Evolutionary conservation across 495 filamentous ascomycete genomes (phyloP), one percentile per base, ranked within the genome.

Genomic region (Eremomyces bilateralis): DNA sequence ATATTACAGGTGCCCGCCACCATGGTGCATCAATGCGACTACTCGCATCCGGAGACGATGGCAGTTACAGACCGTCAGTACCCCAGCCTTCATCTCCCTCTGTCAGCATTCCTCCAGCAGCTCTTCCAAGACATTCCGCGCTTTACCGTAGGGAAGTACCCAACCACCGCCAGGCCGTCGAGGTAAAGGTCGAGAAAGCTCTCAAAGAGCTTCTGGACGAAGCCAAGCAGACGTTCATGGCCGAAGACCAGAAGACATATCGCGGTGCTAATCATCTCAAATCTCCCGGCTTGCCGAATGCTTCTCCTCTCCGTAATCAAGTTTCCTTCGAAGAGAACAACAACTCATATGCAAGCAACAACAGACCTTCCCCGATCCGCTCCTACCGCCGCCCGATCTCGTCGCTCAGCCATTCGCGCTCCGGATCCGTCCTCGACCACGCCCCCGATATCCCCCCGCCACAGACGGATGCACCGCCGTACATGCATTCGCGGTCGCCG

Each of bases 21-120:
- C 53, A 58, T 52, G 65, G 61, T 25, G 52, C 64, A 12, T 67
- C 69, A 0, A 71, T 75, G 70, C 63, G 71, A 12, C 50, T 76
- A 45, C 46, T 76, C 36, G 67, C 67, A 4, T 60, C 61, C n/a
- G 59, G 53, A 19, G 58, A 66, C 20, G 60, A 65, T 6, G 43
- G 46, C 20, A 54, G 59, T 35, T 56, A 54, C 37, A 57, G 52
- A 41, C 53, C 61, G 64, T 67, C 58, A 34, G 50, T 53, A 35
- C 16, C 15, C 13, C 32, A 35, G 15, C 29, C 31, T 36, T 33
- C 30, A 37, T 39, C 53, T 58, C 38, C 37, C 35, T 33, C 35
- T 21, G 34, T 28, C 4, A 37, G 35, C 29, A 16, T 46, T 41
- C 39, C 34, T 22, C 51, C 39, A 29, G 19, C 38, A 33, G 33